Base-by-base conservation (phyloP, 495 filamentous ascomycete genomes). In the Glutinoglossum americanum region DNA sequence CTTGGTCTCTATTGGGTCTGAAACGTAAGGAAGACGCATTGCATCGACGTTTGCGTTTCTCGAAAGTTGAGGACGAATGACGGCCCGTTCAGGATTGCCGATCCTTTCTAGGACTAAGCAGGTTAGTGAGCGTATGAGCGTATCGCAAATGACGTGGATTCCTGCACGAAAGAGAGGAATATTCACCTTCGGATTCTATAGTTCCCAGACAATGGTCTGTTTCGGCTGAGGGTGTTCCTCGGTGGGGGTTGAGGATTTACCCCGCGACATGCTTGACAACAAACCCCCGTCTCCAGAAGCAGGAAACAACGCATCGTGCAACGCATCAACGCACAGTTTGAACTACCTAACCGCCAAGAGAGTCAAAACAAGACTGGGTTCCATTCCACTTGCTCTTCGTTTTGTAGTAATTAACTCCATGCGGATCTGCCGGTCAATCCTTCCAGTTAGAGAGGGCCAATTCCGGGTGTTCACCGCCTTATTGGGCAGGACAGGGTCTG, bases 21-120 rank as follows among this genome's bases (percentile, higher is more conserved):
- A 66, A 54, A 76, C 67, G 74, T 89, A 87, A 57, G 82, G 80
- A 59, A 88, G 71, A 65, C 83, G 83, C 84, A 87, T 88, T n/a
- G 19, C 10, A n/a, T 13, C 55, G 61, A 21, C 5, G n/a, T 21
- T 45, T 21, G 37, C 13, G 37, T 35, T 4, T 35, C 32, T 17
- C 17, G n/a, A 5, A 21, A 45, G n/a, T 45, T 10, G n/a, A 45
- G 41, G 41, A 45, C n/a, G 41, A 21, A 3, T 6, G 41, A 4
- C 17, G 17, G 41, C n/a, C n/a, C n/a, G n/a, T n/a, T n/a, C n/a
- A n/a, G n/a, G n/a, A n/a, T n/a, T 1, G 41, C 13, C 5, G 17
- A n/a, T 19, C 13, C 41, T 10, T 45, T 45, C 17, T 21, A 45
- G 19, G 5, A 45, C 17, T 6, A 45, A 3, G n/a, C 21, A 45